These are phyloP conservation scores for Gillenia trifoliata DNA, from an alignment of 306 rosid species.

Conservation along the genomic window DNA sequence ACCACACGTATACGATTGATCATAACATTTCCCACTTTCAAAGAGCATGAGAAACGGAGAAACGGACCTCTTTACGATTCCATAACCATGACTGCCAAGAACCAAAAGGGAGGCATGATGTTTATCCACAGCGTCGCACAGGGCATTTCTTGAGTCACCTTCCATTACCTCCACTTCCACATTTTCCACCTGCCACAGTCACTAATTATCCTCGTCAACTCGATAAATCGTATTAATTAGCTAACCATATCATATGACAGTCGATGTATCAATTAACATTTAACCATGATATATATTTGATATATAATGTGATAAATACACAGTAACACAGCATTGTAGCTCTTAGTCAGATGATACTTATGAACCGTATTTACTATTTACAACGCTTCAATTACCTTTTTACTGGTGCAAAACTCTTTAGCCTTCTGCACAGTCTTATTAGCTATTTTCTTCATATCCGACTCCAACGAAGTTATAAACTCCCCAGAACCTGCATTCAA, in stretches of 20 bases:
- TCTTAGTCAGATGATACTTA: too few relatives aligned
- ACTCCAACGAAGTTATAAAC: constrained; percentile 8
- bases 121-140: constrained; percentile 28
- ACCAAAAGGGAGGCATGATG: constrained; percentile 27
- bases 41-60: too few relatives aligned
- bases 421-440: constrained; percentile 7
- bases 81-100: constrained; percentile 39
- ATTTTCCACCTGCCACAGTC: constrained; percentile 11
- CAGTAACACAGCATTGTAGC: too few relatives aligned
- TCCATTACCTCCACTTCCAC: constrained; percentile 26
- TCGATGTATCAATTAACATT: too few relatives aligned
- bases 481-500: constrained; percentile 18
- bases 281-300: too few relatives aligned
- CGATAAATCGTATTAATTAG: neutral
- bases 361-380: too few relatives aligned
- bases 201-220: neutral
- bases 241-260: neutral
- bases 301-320: too few relatives aligned
- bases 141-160: constrained; percentile 33
- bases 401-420: constrained; percentile 20
- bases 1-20: neutral
- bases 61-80: constrained; percentile 27
- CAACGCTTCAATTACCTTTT: constrained; percentile 7
- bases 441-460: constrained; percentile 27
- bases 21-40: neutral